These are phyloP conservation scores for Trichoderma orchidacearum DNA, from an alignment of 495 filamentous ascomycete genomes.

Conservation along the genomic window DNA sequence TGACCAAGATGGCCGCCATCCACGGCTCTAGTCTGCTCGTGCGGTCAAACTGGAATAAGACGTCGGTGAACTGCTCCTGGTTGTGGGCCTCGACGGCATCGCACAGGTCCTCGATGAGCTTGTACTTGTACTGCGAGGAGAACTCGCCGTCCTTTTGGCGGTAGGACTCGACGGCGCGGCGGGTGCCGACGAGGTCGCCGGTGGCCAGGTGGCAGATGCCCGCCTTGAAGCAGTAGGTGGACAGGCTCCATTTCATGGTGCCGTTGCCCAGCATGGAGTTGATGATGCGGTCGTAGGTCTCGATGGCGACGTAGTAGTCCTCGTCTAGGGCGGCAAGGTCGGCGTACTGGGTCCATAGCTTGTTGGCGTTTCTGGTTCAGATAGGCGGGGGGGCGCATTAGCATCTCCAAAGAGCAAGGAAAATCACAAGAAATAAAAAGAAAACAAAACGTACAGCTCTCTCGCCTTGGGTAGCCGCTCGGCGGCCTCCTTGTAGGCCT, in stretches of 20 bases:
- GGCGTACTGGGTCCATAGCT: slow-evolving; percentile 75
- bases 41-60: slow-evolving; percentile 76
- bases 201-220: slow-evolving; percentile 71
- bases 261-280: slow-evolving; percentile 58
- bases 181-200: slow-evolving; percentile 59
- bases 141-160: slow-evolving; percentile 72
- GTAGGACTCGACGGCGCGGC: slow-evolving; percentile 67
- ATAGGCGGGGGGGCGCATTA: background rate
- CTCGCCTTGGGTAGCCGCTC: slow-evolving; percentile 35
- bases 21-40: slow-evolving; percentile 87
- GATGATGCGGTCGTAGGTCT: slow-evolving; percentile 70
- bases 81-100: slow-evolving; percentile 59
- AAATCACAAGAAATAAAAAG: background rate
- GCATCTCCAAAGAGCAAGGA: too few species aligned
- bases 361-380: slow-evolving; percentile 76
- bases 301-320: slow-evolving; percentile 70
- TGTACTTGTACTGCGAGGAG: slow-evolving; percentile 57
- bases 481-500: slow-evolving; percentile 68
- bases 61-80: slow-evolving; percentile 70
- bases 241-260: slow-evolving; percentile 80
- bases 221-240: slow-evolving; percentile 86
- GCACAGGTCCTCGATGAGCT: slow-evolving; percentile 60
- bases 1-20: slow-evolving; percentile 78
- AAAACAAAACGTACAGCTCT: background rate
- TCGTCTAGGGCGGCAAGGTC: slow-evolving; percentile 69